Percentiles rank a stretch among this genome's conserved stretches.
phyloP scores from a whole-genome alignment of 768 basidiomycete genomes.

The Pleurotus sapidus region DNA sequence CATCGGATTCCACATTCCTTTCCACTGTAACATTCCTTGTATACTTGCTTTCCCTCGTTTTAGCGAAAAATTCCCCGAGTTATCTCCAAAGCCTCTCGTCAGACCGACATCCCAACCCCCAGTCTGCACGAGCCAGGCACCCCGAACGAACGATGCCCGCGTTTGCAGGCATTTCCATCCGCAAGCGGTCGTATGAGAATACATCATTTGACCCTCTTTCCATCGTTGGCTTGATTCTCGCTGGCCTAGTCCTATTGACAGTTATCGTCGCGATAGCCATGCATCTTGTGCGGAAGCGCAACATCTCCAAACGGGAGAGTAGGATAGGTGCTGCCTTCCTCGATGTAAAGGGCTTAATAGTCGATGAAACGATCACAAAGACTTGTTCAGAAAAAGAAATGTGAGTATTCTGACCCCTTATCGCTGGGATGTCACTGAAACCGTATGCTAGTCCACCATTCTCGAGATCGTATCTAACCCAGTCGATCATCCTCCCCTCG shows the following conservation, averaged over 20 bases:
- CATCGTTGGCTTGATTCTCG: conserved; percentile 51
- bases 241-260: conserved; percentile 34
- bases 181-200: neutral
- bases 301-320: conserved; percentile 31
- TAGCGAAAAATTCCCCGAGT: too few species aligned
- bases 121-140: too few species aligned
- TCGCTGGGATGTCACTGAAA: too few species aligned
- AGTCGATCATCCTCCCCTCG: conserved; percentile 51
- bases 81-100: too few species aligned
- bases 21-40: too few species aligned
- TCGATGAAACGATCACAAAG: conserved; percentile 24
- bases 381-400: conserved; percentile 17
- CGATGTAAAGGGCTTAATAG: conserved; percentile 45
- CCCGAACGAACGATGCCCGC: neutral
- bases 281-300: conserved; percentile 37
- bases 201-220: conserved; percentile 28
- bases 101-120: too few species aligned
- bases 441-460: conserved; percentile 15
- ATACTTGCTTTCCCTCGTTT: too few species aligned
- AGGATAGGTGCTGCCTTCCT: conserved; percentile 40
- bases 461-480: conserved; percentile 41
- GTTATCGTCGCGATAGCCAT: conserved; percentile 42
- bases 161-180: conserved; percentile 1
- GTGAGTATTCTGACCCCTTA: conserved; percentile 15
- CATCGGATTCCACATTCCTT: too few species aligned